Base-by-base conservation (phyloP, 352 stramenopile species). In the Globisporangium recalcitrans region DNA sequence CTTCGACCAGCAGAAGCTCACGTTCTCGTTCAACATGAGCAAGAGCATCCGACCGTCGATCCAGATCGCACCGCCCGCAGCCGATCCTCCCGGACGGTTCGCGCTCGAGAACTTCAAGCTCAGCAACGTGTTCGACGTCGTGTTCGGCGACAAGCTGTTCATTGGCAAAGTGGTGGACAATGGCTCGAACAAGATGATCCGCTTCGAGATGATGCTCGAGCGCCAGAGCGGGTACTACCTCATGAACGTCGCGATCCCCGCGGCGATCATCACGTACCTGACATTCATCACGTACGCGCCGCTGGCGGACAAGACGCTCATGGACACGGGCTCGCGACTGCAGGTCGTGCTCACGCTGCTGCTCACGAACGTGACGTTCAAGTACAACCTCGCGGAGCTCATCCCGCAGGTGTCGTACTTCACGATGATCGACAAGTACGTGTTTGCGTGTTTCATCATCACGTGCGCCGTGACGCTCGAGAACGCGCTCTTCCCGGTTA, bases 381-480 rank as follows among this genome's bases (percentile, higher is more conserved):
- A 87, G 62, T 82, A 71, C 61, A 63, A 81, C 19, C 74, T 88
- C 1, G 70, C 73, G 22, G 67, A 65, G 8, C 54, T 80, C 0
- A 78, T 86, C 7, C 81, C 81, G 9, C 74, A 86, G 40, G 74
- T 90, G 2, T 82, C 78, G 48, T 90, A 90, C 40, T 81, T 87
- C 36, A 88, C 81, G 36, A 27, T 26, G 32, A 26, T 59, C 27
- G 53, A 21, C 46, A 57, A 19, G 48, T 56, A 60, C 14, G 74
- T 88, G 1, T 83, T 81, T 32, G 82, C 85, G 63, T 86, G 77
- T 68, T 88, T 88, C 60, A 60, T 86, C 3, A 69, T 86, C 40
- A 65, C 77, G 5, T 83, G 67, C 21, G 26, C 78, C 11, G 75
- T 88, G 16, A 77, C 75, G n/a, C 48, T 88, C 27, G 79, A 85